Percentiles rank a stretch among this genome's conserved stretches.
phyloP scores from a whole-genome alignment of 805 yeast species.

The Cyberlindnera misumaiensis region DNA sequence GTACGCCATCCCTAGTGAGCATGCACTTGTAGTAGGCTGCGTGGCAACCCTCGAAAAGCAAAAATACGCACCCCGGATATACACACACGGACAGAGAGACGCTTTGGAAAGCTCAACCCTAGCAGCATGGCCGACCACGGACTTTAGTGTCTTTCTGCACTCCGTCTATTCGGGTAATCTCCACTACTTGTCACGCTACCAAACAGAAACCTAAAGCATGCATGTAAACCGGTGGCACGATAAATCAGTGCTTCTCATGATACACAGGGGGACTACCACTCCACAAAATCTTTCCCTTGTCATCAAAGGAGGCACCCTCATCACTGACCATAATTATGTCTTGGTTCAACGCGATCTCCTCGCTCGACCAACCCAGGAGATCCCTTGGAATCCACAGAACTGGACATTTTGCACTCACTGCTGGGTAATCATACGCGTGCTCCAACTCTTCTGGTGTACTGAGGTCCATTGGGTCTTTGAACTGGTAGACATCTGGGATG shows the following conservation, averaged over 20 bases:
- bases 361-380: conserved; percentile 70
- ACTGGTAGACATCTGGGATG: conserved; percentile 55
- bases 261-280: conserved; percentile 45
- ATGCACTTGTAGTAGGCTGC: too few species aligned
- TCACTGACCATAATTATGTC: conserved; percentile 59
- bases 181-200: too few species aligned
- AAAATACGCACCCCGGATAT: too few species aligned
- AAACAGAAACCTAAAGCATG: not conserved
- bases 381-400: conserved; percentile 91
- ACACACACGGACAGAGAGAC: too few species aligned
- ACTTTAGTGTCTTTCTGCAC: too few species aligned
- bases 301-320: conserved; percentile 53
- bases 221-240: not conserved
- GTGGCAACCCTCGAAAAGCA: too few species aligned
- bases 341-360: conserved; percentile 48
- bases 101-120: too few species aligned
- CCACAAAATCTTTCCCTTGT: conserved; percentile 41
- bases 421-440: conserved; percentile 75
- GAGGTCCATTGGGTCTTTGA: conserved; percentile 37
- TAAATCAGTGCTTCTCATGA: conserved; percentile 10
- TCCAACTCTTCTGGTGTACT: conserved; percentile 31
- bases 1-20: too few species aligned
- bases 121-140: too few species aligned
- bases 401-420: conserved; percentile 61
- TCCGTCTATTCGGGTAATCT: too few species aligned